These are phyloP conservation scores for Candolleomyces aberdarensis DNA, from an alignment of 768 basidiomycete species.

Conservation along the genomic window DNA sequence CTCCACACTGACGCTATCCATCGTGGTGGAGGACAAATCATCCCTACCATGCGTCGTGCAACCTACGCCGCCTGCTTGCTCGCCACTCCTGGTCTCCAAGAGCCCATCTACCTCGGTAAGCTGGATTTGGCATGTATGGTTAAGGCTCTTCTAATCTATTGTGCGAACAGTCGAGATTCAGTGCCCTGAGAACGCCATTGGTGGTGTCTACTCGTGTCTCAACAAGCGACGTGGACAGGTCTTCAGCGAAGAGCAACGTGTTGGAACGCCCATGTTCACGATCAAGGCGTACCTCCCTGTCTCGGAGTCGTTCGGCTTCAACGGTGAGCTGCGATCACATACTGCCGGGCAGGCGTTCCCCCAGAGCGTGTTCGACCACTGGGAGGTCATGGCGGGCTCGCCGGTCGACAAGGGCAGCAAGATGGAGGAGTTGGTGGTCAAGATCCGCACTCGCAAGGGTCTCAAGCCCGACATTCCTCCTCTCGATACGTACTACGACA, in stretches of 20 bases:
- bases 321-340: conserved; percentile 87
- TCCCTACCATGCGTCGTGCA: conserved; percentile 94
- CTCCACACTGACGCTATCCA: conserved; percentile 99
- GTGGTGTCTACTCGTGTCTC: conserved; percentile 91
- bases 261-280: conserved; percentile 99
- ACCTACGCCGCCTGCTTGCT: conserved; percentile 95
- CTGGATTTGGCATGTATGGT: background rate
- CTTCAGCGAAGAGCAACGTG: conserved; percentile 94
- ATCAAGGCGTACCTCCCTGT: conserved; percentile 97
- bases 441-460: conserved; percentile 91
- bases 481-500: conserved; percentile 92
- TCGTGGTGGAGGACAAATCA: conserved; percentile 98
- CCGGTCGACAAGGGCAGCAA: conserved; percentile 90
- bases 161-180: conserved; percentile 82
- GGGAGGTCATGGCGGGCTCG: conserved; percentile 80
- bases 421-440: conserved; percentile 78
- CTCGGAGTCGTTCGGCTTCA: conserved; percentile 95
- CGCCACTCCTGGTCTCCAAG: conserved; percentile 88
- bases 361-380: conserved; percentile 91
- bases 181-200: conserved; percentile 95
- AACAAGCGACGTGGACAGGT: conserved; percentile 99
- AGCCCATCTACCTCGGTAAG: conserved; percentile 91
- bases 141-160: background rate
- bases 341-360: conserved; percentile 99
- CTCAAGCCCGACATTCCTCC: conserved; percentile 92